Evolutionary conservation across 2,329 filamentous ascomycete species (phyloP).

Genomic region (Golovinomyces cichoracearum): DNA sequence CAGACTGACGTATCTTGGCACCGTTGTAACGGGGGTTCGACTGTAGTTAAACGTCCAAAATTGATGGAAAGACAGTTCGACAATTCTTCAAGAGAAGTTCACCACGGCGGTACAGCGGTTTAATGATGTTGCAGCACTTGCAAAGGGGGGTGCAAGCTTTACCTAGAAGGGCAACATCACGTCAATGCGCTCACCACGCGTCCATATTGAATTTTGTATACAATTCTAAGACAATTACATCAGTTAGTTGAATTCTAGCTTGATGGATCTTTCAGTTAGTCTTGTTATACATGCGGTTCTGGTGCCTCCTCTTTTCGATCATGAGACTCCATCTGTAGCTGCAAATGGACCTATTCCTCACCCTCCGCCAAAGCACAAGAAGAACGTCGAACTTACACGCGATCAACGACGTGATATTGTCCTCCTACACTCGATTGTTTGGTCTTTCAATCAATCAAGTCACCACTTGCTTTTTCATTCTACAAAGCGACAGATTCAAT

Average conservation of each 20-base stretch:
- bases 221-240: neutral
- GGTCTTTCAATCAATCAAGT: neutral
- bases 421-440: neutral
- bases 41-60: too few relatives aligned
- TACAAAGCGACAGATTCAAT: too few relatives aligned
- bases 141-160: too few relatives aligned
- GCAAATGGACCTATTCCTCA: neutral
- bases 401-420: neutral
- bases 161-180: neutral
- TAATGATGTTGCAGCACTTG: too few relatives aligned
- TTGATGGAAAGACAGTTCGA: too few relatives aligned
- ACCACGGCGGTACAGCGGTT: too few relatives aligned
- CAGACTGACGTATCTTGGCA: too few relatives aligned
- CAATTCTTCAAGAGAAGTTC: too few relatives aligned
- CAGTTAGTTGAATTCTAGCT: neutral
- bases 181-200: neutral
- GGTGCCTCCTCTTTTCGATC: neutral
- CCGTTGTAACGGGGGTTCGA: too few relatives aligned
- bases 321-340: neutral
- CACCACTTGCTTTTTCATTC: neutral
- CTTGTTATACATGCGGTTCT: too few relatives aligned
- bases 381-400: neutral
- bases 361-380: neutral
- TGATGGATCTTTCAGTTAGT: neutral
- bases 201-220: neutral